These are phyloP conservation scores for Fusarium musae DNA, from an alignment of 2,329 filamentous ascomycete genomes.

Conservation along the genomic window DNA sequence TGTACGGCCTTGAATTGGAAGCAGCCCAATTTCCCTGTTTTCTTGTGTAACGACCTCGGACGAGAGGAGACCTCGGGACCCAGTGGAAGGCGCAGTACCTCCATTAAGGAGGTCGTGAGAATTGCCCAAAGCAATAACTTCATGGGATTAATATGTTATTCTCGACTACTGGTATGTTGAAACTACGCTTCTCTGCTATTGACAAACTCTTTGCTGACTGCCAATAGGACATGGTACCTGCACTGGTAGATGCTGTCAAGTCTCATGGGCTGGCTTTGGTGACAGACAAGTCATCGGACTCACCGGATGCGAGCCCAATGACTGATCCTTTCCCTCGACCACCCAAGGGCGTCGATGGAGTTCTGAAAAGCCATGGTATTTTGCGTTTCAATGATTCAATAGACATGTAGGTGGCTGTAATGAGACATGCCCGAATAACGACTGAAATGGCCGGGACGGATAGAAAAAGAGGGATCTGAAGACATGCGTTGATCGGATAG, in stretches of 20 bases:
- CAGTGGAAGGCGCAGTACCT: conserved; percentile 79
- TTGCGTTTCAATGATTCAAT: conserved; percentile 94
- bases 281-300: conserved; percentile 80
- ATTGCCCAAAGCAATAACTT: conserved; percentile 97
- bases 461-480: conserved; percentile 25
- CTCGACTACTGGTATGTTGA: conserved; percentile 79
- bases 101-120: conserved; percentile 93
- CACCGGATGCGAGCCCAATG: conserved; percentile 52
- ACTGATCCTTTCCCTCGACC: conserved; percentile 67
- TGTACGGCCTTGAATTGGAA: conserved; percentile 99
- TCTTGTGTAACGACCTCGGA: conserved; percentile 93
- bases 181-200: not conserved
- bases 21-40: conserved; percentile 96
- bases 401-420: conserved; percentile 63
- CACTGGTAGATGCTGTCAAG: conserved; percentile 92
- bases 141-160: conserved; percentile 95
- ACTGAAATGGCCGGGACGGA: conserved; percentile 21
- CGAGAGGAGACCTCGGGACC: conserved; percentile 61
- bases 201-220: not conserved
- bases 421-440: conserved; percentile 37
- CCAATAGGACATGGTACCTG: conserved; percentile 86
- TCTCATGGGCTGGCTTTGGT: conserved; percentile 92
- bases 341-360: conserved; percentile 86
- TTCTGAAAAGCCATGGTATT: conserved; percentile 86
- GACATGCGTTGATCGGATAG: conserved; percentile 21